phyloP scores from a whole-genome alignment of 768 basidiomycete genomes.

The Myochromella boudieri region DNA sequence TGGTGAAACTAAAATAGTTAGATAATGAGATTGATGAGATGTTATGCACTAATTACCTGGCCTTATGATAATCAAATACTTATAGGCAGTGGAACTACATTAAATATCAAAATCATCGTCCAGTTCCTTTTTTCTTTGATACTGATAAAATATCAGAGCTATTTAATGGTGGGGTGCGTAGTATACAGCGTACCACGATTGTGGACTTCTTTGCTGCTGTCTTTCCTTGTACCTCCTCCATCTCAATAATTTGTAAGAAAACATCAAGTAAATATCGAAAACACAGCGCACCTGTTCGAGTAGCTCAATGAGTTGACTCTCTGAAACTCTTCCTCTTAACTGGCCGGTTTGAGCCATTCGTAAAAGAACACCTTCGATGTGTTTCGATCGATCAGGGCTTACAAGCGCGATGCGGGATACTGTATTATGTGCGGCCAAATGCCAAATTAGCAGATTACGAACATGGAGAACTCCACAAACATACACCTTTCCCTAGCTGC shows the following conservation, averaged over 20 bases:
- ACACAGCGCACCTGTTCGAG: conserved; percentile 71
- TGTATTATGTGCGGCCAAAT: conserved; percentile 26
- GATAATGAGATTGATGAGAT: too few relatives aligned
- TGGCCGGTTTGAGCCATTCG: conserved; percentile 87
- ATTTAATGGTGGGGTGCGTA: conserved; percentile 4
- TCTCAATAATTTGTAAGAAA: conserved; percentile 32
- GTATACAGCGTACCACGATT: conserved; percentile 47
- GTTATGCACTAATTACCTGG: too few relatives aligned
- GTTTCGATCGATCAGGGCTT: conserved; percentile 74
- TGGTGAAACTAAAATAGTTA: too few relatives aligned
- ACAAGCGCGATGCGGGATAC: conserved; percentile 89
- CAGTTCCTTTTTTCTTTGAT: conserved; percentile 63
- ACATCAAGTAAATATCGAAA: conserved; percentile 14
- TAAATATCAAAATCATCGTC: conserved; percentile 67
- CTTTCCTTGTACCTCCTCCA: conserved; percentile 54
- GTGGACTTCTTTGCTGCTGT: conserved; percentile 52
- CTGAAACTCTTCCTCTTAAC: conserved; percentile 71
- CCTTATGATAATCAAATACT: too few relatives aligned
- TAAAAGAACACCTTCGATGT: conserved; percentile 76
- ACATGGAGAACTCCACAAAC: conserved; percentile 19
- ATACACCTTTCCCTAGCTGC: conserved; percentile 81
- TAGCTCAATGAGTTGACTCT: conserved; percentile 80
- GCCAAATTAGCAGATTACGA: conserved; percentile 4
- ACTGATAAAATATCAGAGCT: conserved; percentile 32
- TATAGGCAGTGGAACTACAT: conserved; percentile 6